Percentiles rank a stretch among this genome's conserved stretches.
These are phyloP conservation scores for Populus ilicifolia DNA, from an alignment of 345 rosid genomes.

Conservation along the genomic window DNA sequence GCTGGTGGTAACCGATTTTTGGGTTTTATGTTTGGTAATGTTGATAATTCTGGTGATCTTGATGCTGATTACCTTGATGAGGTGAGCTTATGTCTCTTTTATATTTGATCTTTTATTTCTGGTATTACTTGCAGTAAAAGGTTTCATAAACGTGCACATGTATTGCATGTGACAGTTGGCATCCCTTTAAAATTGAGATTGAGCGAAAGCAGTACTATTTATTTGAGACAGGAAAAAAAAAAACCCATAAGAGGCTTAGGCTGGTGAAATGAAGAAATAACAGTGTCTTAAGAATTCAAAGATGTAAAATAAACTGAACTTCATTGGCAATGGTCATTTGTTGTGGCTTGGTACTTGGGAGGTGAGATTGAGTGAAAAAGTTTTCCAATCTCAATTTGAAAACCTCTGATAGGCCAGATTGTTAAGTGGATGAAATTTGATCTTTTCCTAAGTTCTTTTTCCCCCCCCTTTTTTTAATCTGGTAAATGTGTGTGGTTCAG, in stretches of 20 bases:
- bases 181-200: neutral
- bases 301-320: neutral
- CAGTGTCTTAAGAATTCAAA: too few species aligned
- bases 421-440: too few species aligned
- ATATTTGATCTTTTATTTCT: neutral
- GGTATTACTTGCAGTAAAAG: neutral
- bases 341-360: neutral
- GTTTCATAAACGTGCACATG: neutral
- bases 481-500: too few species aligned
- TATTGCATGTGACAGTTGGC: neutral
- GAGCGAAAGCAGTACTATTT: neutral
- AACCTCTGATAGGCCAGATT: too few species aligned
- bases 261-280: neutral
- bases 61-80: conserved; percentile 98
- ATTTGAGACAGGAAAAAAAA: neutral
- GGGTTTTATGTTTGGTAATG: conserved; percentile 96
- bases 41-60: conserved; percentile 90
- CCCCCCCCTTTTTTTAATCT: too few species aligned
- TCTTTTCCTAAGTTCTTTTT: too few species aligned
- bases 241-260: neutral
- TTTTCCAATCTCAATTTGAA: neutral
- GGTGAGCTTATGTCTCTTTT: conserved; percentile 37
- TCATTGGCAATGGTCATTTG: neutral
- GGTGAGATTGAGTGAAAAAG: neutral
- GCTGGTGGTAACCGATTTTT: conserved; percentile 62